A percentile compares a stretch with the other conserved stretches of the same genome.
Conservation (phyloP, 305 asterid genomes). For the Fraxinus platypoda region DNA sequence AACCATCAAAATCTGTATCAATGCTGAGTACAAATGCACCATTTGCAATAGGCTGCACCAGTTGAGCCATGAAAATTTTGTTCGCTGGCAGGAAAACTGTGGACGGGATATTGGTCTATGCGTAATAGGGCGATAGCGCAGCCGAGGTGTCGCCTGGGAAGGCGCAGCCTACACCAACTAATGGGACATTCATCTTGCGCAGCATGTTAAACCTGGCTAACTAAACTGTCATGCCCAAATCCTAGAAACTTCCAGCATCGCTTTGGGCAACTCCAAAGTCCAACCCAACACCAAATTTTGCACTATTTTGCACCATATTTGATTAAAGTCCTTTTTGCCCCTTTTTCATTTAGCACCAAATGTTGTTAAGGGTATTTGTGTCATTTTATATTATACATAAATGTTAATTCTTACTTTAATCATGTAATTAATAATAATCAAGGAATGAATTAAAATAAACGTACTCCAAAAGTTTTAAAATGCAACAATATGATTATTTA, state of each 20-base stretch:
- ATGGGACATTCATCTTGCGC: conserved; percentile 31
- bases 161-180: conserved; percentile 48
- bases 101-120: conserved; percentile 44
- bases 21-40: conserved; percentile 48
- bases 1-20: conserved; percentile 53
- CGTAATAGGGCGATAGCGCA: conserved; percentile 49
- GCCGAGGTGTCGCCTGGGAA: conserved; percentile 56
- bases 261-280: no score
- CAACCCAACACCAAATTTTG: no score
- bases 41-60: conserved; percentile 52
- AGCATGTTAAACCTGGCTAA: conserved; percentile 47
- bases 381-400: no score
- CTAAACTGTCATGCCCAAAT: conserved; percentile 49
- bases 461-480: no score
- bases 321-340: no score
- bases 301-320: no score
- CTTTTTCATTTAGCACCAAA: no score
- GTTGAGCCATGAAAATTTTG: conserved; percentile 43
- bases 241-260: conserved; percentile 48
- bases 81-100: conserved; percentile 43
- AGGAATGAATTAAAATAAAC: no score
- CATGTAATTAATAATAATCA: no score
- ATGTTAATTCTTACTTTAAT: no score
- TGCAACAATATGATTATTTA: no score
- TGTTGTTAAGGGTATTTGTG: no score